Evolutionary conservation across 257 asterid genomes (phyloP), one percentile per base, ranked within the genome.

Genomic region (Penstemon eatonii): DNA sequence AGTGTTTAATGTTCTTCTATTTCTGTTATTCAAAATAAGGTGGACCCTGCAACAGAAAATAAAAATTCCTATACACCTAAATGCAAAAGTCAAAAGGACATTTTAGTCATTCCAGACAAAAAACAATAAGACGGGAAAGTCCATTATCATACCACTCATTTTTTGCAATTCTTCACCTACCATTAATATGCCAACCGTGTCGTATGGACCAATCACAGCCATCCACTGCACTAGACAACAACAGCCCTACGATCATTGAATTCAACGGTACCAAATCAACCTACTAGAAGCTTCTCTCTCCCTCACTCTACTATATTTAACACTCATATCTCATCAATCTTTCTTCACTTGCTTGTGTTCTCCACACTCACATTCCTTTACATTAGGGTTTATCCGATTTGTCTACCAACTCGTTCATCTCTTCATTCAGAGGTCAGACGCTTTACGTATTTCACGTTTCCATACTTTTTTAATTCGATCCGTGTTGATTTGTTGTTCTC

Each of bases 281-380:
- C 52, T 47, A 69, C 83, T 65, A 62, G 84, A 80, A 73, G 67
- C 63, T 68, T 82, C 81, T 38, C 72, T 71, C 70, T 52, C 76
- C 38, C 33, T 42, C 39, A 53, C n/a, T 4, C 72, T 70, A 72
- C 55, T 55, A 38, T 66, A 66, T 25, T 25, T 25, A 25, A 25
- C 33, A 25, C 33, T 25, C 39, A 52, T 10, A 39, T 9, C 61
- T 7, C 60, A n/a, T 38, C 18, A 0, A 56, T 12, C 36, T 46
- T 6, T 46, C 19, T 43, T 49, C 50, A 4, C 12, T 6, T 42
- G 12, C 83, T 78, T 62, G 88, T 83, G 92, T 71, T 73, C 63
- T 49, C 77, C 84, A 67, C 84, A 54, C 88, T 73, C 77, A 2
- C 68, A 52, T 52, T 52, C 10, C 54, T 63, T 62, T 25, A 13